A percentile compares a stretch with the other conserved stretches of the same genome.
phyloP scores from a whole-genome alignment of 441 rosid genomes.

The Pelargonium australe region DNA sequence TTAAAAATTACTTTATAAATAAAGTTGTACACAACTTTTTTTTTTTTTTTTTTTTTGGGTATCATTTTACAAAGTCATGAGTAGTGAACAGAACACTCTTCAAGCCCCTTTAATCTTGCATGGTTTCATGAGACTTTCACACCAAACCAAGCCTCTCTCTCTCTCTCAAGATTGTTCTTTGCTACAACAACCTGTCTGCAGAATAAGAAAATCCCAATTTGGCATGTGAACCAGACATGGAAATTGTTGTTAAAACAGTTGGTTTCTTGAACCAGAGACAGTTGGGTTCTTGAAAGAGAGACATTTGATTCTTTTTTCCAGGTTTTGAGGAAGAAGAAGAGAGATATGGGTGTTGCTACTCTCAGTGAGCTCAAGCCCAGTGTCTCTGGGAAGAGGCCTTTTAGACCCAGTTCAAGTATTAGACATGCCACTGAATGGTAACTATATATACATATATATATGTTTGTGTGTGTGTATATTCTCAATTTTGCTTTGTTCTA shows the following conservation, averaged over 20 bases:
- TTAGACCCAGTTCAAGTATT: conserved; percentile 76
- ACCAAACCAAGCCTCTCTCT: conserved; percentile 24
- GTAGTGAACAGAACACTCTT: conserved; percentile 6
- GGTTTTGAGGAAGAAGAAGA: not conserved
- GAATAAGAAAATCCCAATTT: conserved; percentile 13
- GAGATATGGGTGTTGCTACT: conserved; percentile 74
- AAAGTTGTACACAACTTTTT: no score
- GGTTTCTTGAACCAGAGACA: conserved; percentile 3
- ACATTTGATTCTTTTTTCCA: conserved; percentile 13
- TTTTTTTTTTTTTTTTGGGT: no score
- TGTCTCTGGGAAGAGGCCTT: conserved; percentile 76
- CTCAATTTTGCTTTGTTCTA: conserved; percentile 3
- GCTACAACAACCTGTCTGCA: conserved; percentile 20
- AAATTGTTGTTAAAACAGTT: conserved; percentile 17
- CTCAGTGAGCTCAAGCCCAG: conserved; percentile 78
- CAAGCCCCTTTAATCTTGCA: conserved; percentile 34
- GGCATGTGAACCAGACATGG: conserved; percentile 17
- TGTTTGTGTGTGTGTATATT: not conserved
- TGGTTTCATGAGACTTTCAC: conserved; percentile 40
- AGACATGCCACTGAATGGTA: conserved; percentile 97
- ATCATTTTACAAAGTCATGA: conserved; percentile 24
- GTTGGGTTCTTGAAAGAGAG: conserved; percentile 23
- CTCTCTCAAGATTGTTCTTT: conserved; percentile 15
- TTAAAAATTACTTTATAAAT: no score
- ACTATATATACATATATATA: not conserved